phyloP scores from a whole-genome alignment of 2,329 filamentous ascomycete species.

The Arthrinium phaeospermum region DNA sequence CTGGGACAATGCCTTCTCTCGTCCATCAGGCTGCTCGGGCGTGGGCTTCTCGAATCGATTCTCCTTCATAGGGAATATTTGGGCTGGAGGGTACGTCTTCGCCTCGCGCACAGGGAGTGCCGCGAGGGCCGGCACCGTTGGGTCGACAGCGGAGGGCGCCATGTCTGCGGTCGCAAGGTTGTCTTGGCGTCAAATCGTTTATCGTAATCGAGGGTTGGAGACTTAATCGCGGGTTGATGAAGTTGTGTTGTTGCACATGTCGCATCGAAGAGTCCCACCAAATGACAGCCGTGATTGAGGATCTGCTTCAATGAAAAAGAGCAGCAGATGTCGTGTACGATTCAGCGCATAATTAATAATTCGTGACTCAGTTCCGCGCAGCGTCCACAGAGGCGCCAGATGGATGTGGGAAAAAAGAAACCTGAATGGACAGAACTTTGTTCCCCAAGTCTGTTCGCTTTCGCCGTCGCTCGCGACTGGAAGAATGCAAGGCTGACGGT shows the following conservation, averaged over 20 bases:
- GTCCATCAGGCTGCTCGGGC: constrained; percentile 68
- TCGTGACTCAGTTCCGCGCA: background rate
- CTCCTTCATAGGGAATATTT: constrained; percentile 67
- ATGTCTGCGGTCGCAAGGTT: constrained; percentile 39
- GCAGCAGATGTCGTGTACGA: background rate
- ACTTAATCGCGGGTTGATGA: background rate
- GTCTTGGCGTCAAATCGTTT: background rate
- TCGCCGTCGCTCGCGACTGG: constrained; percentile 6
- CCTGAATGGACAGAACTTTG: constrained; percentile 5
- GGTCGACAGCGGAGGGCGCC: constrained; percentile 60
- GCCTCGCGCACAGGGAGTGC: constrained; percentile 47
- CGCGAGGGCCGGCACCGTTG: constrained; percentile 35
- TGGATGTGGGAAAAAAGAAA: background rate
- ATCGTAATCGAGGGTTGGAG: constrained; percentile 7
- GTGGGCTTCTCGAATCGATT: constrained; percentile 63
- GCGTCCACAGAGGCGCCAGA: background rate
- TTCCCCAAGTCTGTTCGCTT: constrained; percentile 3
- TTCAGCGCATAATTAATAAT: background rate
- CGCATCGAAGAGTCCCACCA: background rate
- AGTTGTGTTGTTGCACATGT: background rate
- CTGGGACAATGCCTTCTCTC: constrained; percentile 66
- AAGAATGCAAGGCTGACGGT: constrained; percentile 16
- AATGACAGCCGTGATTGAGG: background rate
- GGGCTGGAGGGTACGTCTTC: constrained; percentile 57
- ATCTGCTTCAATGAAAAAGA: background rate